phyloP scores from a whole-genome alignment of 176 grass and related monocot genomes.

The Triticum urartu region DNA sequence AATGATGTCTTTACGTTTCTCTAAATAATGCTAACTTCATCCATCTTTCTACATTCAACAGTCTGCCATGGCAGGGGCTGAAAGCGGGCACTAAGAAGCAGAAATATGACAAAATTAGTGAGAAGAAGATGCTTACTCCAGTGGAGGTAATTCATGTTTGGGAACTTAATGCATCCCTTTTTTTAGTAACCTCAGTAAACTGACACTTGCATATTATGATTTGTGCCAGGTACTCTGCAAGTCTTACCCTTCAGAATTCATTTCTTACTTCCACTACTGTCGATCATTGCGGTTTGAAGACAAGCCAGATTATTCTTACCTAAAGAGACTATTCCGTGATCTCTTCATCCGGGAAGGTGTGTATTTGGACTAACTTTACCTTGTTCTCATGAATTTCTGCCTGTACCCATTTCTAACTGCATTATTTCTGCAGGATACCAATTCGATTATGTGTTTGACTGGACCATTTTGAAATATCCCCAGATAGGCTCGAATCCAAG shows the following conservation, averaged over 20 bases:
- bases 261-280: constrained; percentile 82
- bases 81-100: constrained; percentile 89
- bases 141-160: constrained; percentile 54
- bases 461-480: constrained; percentile 85
- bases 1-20: neutral
- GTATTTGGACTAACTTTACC: neutral
- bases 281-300: constrained; percentile 81
- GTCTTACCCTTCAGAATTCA: constrained; percentile 69
- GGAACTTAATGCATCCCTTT: neutral
- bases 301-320: constrained; percentile 81
- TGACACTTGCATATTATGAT: neutral
- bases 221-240: constrained; percentile 72
- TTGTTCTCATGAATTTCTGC: neutral
- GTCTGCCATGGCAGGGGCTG: constrained; percentile 80
- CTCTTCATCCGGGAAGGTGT: constrained; percentile 77
- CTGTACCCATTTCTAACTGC: constrained; percentile 7
- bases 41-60: constrained; percentile 31
- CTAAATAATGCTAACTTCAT: neutral
- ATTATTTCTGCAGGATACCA: constrained; percentile 52
- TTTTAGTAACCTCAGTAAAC: neutral
- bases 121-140: constrained; percentile 85
- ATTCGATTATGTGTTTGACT: constrained; percentile 80
- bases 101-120: constrained; percentile 87
- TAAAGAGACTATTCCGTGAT: constrained; percentile 68
- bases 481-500: constrained; percentile 55